Base-by-base conservation (phyloP, 208 protist genomes). In the Wallacemonas sp. region DNA sequence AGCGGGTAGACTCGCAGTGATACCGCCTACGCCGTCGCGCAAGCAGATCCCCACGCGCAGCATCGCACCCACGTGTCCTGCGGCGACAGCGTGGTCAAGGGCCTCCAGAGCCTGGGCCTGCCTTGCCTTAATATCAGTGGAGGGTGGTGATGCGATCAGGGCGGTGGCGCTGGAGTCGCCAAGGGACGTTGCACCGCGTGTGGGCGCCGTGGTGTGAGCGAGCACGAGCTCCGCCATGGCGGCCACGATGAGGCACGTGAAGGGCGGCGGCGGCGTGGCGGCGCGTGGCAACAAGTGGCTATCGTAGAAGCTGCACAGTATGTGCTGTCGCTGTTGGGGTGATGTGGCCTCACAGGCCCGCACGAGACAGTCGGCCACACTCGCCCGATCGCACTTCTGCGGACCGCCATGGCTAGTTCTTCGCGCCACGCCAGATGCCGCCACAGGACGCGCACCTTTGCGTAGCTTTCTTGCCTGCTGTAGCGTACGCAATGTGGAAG, bases 41-140 rank as follows among this genome's bases (percentile, higher is more conserved):
- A 96, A 74, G 61, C 83, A 86, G 1, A 76, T 44, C 4, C 80
- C 85, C 11, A 94, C 77, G 45, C 63, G 62, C 38, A 88, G 56
- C 85, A 96, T 92, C 26, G 87, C 90, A 6, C 75, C 87, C 0
- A 70, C 56, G 49, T 96, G 90, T 0, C 85, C 71, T 0, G 21
- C 31, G 0, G 51, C 39, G 11, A 88, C 75, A 0, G 85, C 84
- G 0, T 54, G 58, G 49, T 96, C 90, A 1, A 96, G 70, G 11
- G 82, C 54, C 26, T 15, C 21, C 12, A 88, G 63, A 4, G 69
- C 77, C 0, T 64, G 19, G 14, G 27, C 24, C 2, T 31, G 19
- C 24, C 49, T 21, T 2, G 27, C 1, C 19, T 33, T 33, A 44
- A 1, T 12, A 1, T 22, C 44, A 26, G 9, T 26, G 17, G 44